phyloP scores from a whole-genome alignment of 2,329 filamentous ascomycete genomes.

The Aureobasidium sp. region DNA sequence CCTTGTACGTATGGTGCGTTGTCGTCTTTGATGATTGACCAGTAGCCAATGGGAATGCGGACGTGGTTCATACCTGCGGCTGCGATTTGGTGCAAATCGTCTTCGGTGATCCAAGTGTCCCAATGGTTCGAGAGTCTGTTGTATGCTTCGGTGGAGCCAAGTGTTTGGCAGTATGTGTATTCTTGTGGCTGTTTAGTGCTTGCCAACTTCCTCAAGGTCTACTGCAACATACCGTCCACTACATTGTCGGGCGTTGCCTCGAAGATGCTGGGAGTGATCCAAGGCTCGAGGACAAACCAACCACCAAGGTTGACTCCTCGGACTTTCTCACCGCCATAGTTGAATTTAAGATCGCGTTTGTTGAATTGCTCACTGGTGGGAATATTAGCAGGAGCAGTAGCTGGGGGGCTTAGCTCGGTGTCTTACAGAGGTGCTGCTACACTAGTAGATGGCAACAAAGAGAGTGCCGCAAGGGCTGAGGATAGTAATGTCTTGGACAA shows the following conservation, averaged over 20 bases:
- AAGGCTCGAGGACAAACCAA: slow-evolving; percentile 55
- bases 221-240: slow-evolving; percentile 41
- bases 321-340: slow-evolving; percentile 48
- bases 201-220: slow-evolving; percentile 6
- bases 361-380: background rate
- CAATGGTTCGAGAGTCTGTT: slow-evolving; percentile 47
- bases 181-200: slow-evolving; percentile 23
- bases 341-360: slow-evolving; percentile 35
- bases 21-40: slow-evolving; percentile 45
- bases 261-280: slow-evolving; percentile 54
- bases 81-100: slow-evolving; percentile 50
- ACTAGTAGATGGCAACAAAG: background rate
- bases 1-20: slow-evolving; percentile 56
- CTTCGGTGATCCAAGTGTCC: slow-evolving; percentile 47
- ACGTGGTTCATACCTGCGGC: slow-evolving; percentile 53
- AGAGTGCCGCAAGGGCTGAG: slow-evolving; percentile 12
- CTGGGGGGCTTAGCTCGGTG: too few relatives aligned
- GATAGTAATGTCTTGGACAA: slow-evolving; percentile 8
- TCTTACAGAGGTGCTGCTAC: slow-evolving; percentile 11
- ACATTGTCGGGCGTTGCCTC: slow-evolving; percentile 39
- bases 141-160: slow-evolving; percentile 43
- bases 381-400: background rate
- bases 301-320: slow-evolving; percentile 59
- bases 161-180: slow-evolving; percentile 43
- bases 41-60: slow-evolving; percentile 59